Conservation (phyloP, 2,329 filamentous ascomycete species). For the Metarhizium anisopliae region DNA sequence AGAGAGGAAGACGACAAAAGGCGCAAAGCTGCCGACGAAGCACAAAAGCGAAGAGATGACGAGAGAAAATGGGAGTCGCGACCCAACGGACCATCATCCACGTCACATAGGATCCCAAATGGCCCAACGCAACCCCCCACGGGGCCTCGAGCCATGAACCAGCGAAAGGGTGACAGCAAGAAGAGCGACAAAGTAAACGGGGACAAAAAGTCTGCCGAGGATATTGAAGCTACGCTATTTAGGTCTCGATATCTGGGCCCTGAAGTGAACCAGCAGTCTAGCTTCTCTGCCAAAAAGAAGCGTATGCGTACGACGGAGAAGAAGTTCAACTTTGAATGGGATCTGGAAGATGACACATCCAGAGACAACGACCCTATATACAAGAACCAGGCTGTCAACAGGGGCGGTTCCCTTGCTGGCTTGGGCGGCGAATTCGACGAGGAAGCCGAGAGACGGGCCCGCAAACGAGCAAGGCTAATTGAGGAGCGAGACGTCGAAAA, state of each 20-base stretch:
- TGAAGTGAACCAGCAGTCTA: constrained; percentile 72
- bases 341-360: constrained; percentile 79
- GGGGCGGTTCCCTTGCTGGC: constrained; percentile 34
- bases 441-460: constrained; percentile 43
- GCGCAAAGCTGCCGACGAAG: constrained; percentile 42
- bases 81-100: constrained; percentile 12
- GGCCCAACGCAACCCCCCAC: constrained; percentile 46
- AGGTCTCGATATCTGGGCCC: constrained; percentile 85
- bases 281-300: constrained; percentile 94
- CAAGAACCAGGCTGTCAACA: constrained; percentile 21
- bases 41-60: constrained; percentile 65
- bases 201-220: constrained; percentile 40
- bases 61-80: constrained; percentile 27
- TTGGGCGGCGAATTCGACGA: constrained; percentile 43
- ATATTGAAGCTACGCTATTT: constrained; percentile 65
- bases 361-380: constrained; percentile 68
- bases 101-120: constrained; percentile 15
- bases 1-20: constrained; percentile 57
- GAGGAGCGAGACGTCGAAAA: constrained; percentile 67
- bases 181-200: constrained; percentile 26
- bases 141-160: constrained; percentile 57
- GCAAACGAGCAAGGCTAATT: constrained; percentile 58
- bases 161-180: constrained; percentile 29
- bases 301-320: constrained; percentile 84
- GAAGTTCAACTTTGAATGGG: constrained; percentile 99